Base-by-base conservation (phyloP, 1,284 basidiomycete species). In the Polyporus tsugae region DNA sequence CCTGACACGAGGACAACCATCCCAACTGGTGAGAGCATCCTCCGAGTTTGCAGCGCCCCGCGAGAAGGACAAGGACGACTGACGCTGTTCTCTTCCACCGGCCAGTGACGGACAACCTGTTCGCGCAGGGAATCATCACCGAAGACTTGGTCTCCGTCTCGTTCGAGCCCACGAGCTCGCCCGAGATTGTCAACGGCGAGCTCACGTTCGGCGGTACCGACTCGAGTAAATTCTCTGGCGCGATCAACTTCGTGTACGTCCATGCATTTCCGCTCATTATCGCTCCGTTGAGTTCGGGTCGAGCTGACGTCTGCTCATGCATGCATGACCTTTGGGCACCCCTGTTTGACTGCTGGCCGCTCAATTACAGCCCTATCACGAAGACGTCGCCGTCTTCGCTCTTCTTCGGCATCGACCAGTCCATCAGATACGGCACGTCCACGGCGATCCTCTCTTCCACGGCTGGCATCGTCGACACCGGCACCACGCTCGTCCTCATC, bases 401-500 rank as follows among this genome's bases (percentile, higher is more conserved):
- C 46, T 91, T 83, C 81, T 91, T 88, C 87, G 90, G 90, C 49
- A 88, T 91, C 73, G 80, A 88, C 75, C 83, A 91, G 78, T 81
- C 82, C 58, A 82, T 91, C 69, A 79, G 77, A n/a, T 91, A 88
- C 71, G 86, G 87, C 33, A 35, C 74, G 6, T 78, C 80, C 6
- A 49, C 83, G 77, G 17, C 78, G 76, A 86, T 89, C 64, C 77
- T 91, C 66, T 61, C 78, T 3, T 69, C 66, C 36, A 86, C 84
- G 19, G 84, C 88, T 35, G 90, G 90, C 69, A 88, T 91, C 66
- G 87, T 91, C 63, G 90, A 91, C 77, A 90, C 89, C 33, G 87
- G 86, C 65, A 82, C 79, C 17, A 80, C 81, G 15, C 76, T 81
- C 65, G 74, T 82, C 36, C 78, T 84, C 52, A 75, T 86, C 53